Conservation (phyloP, 495 filamentous ascomycete genomes). For the Hyaloscypha finlandica region DNA sequence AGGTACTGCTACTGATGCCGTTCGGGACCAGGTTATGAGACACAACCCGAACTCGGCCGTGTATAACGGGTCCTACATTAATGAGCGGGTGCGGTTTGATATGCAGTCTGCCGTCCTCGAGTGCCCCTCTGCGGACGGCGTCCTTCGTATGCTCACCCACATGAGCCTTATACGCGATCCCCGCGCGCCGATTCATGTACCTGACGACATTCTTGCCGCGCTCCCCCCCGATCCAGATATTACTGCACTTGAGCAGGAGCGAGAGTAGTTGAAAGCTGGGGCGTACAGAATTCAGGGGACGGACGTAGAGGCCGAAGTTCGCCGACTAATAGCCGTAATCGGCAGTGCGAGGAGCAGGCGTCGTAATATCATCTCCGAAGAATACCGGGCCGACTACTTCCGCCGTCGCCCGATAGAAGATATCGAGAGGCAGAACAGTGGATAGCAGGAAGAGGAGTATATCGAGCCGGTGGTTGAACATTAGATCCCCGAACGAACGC, state of each 20-base stretch:
- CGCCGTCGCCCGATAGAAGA: background rate
- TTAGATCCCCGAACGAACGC: background rate
- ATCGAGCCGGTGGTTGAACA: background rate
- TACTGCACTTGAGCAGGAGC: conserved; percentile 26
- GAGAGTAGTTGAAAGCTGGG: conserved; percentile 29
- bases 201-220: conserved; percentile 25
- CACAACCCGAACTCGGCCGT: conserved; percentile 31
- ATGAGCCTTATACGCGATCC: conserved; percentile 35
- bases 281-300: conserved; percentile 14
- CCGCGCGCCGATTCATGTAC: conserved; percentile 29
- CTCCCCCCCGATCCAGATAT: conserved; percentile 30
- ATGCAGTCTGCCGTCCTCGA: conserved; percentile 29
- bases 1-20: conserved; percentile 28
- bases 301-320: conserved; percentile 16
- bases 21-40: conserved; percentile 34
- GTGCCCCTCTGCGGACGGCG: conserved; percentile 12
- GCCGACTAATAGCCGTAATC: background rate
- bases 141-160: conserved; percentile 28
- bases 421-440: background rate
- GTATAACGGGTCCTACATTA: conserved; percentile 28
- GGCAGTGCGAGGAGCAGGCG: background rate
- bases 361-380: background rate
- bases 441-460: background rate
- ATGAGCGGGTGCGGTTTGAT: conserved; percentile 20
- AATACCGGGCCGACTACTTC: background rate